A percentile compares a stretch with the other conserved stretches of the same genome.
Evolutionary conservation across 257 asterid genomes (phyloP).

Genomic region (Anisodus acutangulus): DNA sequence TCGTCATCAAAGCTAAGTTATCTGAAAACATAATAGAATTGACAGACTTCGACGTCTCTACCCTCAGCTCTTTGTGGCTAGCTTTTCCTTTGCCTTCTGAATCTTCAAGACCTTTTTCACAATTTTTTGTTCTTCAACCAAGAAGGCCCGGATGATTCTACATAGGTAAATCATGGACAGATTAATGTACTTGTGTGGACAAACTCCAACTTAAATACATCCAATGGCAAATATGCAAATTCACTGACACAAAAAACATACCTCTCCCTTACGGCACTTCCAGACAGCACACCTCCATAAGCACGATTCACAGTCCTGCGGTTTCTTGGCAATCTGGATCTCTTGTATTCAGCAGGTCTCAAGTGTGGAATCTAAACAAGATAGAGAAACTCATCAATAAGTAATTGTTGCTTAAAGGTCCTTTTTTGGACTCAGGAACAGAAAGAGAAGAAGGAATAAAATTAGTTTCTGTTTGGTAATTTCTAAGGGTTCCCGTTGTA

Average conservation of each 20-base stretch:
- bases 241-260: conserved; percentile 30
- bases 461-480: not conserved
- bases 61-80: conserved; percentile 53
- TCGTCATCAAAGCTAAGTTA: conserved; percentile 44
- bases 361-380: conserved; percentile 64
- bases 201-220: not conserved
- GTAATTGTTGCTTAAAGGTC: not conserved
- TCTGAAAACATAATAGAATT: not conserved
- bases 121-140: conserved; percentile 75
- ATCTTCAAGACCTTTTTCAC: conserved; percentile 80
- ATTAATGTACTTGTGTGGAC: not conserved
- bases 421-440: not conserved
- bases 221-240: not conserved
- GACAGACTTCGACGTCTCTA: not conserved
- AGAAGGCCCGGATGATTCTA: conserved; percentile 74
- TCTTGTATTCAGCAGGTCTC: conserved; percentile 80
- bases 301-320: conserved; percentile 79
- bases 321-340: conserved; percentile 69
- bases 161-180: not conserved
- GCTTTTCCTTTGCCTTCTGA: conserved; percentile 67
- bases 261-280: conserved; percentile 75
- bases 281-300: conserved; percentile 76
- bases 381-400: conserved; percentile 19
- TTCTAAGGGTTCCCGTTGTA: not conserved
- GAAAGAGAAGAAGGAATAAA: not conserved